A percentile compares a stretch with the other conserved stretches of the same genome.
Evolutionary conservation across 805 yeast genomes (phyloP).

Genomic region (Wickerhamomyces silvicola): DNA sequence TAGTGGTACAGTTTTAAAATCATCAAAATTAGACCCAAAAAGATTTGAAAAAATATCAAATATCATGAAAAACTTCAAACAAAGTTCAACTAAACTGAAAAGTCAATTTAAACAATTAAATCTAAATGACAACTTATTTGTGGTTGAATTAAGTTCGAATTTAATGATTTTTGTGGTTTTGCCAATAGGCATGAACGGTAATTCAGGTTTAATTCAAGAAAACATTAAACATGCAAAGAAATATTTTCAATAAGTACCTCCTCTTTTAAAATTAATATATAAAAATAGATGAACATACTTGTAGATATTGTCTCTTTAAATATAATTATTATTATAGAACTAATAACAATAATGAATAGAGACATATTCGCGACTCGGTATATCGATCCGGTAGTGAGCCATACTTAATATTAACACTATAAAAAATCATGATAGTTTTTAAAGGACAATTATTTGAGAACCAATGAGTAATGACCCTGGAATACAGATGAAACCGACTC

Average conservation of each 20-base stretch:
- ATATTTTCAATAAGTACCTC: slow-evolving; percentile 37
- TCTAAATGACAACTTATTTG: slow-evolving; percentile 50
- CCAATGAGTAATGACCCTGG: no score
- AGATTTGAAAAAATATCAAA: slow-evolving; percentile 91
- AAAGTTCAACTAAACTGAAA: slow-evolving; percentile 80
- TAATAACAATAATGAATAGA: no score
- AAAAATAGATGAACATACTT: neutral
- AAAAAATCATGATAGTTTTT: no score
- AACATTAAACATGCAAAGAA: slow-evolving; percentile 51
- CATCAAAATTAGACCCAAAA: slow-evolving; percentile 66
- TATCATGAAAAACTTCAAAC: slow-evolving; percentile 90
- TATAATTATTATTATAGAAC: no score
- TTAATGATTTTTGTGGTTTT: slow-evolving; percentile 57
- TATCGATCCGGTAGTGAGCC: no score
- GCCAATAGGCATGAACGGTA: slow-evolving; percentile 35
- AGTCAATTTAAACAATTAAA: slow-evolving; percentile 76
- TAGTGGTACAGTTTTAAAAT: slow-evolving; percentile 13
- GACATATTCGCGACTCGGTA: no score
- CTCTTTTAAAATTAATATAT: neutral
- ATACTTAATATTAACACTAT: no score
- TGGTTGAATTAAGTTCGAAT: slow-evolving; percentile 52
- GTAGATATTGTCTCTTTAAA: no score
- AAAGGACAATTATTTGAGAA: no score
- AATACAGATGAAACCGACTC: no score
- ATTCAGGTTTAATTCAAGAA: slow-evolving; percentile 42